Evolutionary conservation across 1,139 yeast genomes (phyloP).

Genomic region (Debaryomyces robertsiae): DNA sequence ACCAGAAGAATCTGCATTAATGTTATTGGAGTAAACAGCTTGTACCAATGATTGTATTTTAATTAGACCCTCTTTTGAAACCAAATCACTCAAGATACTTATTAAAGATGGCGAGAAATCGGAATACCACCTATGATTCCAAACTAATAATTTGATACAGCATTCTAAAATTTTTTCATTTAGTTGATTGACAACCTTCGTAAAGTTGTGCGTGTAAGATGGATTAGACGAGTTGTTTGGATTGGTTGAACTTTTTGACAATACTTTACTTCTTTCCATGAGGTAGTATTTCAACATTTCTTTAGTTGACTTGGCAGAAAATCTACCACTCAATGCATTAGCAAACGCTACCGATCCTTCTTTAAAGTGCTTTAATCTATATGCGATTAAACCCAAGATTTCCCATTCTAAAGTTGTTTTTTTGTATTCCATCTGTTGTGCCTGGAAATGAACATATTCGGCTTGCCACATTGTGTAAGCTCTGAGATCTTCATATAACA

Average conservation of each 20-base stretch:
- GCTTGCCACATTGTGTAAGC: constrained; percentile 92
- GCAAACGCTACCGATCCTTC: constrained; percentile 86
- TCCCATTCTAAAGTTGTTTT: constrained; percentile 95
- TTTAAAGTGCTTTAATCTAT: constrained; percentile 73
- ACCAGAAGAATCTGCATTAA: constrained; percentile 24
- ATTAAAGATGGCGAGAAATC: constrained; percentile 78
- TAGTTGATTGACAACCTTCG: constrained; percentile 49
- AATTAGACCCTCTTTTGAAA: constrained; percentile 75
- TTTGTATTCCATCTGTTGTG: constrained; percentile 71
- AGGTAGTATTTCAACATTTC: constrained; percentile 70
- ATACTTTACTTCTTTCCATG: constrained; percentile 44
- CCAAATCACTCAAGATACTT: constrained; percentile 57
- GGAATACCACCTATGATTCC: constrained; percentile 98
- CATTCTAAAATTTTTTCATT: constrained; percentile 69
- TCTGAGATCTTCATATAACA: constrained; percentile 84
- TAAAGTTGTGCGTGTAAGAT: constrained; percentile 31
- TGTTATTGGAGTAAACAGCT: constrained; percentile 60
- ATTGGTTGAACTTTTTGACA: constrained; percentile 32
- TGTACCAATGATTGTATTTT: constrained; percentile 76
- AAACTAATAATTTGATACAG: constrained; percentile 75
- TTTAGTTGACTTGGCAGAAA: constrained; percentile 78
- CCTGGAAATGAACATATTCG: constrained; percentile 63
- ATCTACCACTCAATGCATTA: constrained; percentile 73
- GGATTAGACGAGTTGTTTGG: constrained; percentile 18
- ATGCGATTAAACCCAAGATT: constrained; percentile 78